These are phyloP conservation scores for Raddia guianensis DNA, from an alignment of 176 grass and related monocot species.

Conservation along the genomic window DNA sequence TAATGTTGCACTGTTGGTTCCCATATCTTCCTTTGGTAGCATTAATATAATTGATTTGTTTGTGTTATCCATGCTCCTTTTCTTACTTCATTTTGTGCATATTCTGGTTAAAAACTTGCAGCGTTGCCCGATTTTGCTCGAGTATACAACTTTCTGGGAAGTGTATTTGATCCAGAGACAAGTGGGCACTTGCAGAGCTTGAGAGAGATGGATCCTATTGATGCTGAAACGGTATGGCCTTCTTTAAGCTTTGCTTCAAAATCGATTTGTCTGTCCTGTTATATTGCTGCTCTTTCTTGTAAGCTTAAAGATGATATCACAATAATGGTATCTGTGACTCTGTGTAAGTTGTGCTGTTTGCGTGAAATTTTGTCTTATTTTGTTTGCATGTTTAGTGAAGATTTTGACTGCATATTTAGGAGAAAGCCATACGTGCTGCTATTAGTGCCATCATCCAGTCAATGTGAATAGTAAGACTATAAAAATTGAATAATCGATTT, in stretches of 20 bases:
- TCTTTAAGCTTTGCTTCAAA: conserved; percentile 25
- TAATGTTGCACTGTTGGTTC: neutral
- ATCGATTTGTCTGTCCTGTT: neutral
- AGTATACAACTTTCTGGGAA: conserved; percentile 88
- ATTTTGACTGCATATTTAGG: neutral
- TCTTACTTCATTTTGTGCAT: neutral
- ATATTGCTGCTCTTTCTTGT: neutral
- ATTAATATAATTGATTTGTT: neutral
- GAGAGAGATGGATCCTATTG: conserved; percentile 86
- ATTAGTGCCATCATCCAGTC: neutral
- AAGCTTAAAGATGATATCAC: conserved; percentile 3
- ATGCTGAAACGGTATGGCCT: conserved; percentile 81
- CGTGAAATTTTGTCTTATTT: neutral
- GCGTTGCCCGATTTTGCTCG: conserved; percentile 74
- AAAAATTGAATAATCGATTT: neutral
- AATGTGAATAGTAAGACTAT: neutral
- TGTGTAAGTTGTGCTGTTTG: neutral
- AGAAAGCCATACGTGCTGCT: neutral
- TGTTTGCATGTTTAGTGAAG: conserved; percentile 6
- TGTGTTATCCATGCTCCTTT: neutral
- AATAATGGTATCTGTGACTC: neutral
- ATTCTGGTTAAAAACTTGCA: conserved; percentile 44
- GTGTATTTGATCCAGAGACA: conserved; percentile 80
- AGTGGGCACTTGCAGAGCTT: conserved; percentile 72
- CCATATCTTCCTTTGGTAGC: neutral